These are phyloP conservation scores for Trametes maxima DNA, from an alignment of 768 basidiomycete genomes.

Conservation along the genomic window DNA sequence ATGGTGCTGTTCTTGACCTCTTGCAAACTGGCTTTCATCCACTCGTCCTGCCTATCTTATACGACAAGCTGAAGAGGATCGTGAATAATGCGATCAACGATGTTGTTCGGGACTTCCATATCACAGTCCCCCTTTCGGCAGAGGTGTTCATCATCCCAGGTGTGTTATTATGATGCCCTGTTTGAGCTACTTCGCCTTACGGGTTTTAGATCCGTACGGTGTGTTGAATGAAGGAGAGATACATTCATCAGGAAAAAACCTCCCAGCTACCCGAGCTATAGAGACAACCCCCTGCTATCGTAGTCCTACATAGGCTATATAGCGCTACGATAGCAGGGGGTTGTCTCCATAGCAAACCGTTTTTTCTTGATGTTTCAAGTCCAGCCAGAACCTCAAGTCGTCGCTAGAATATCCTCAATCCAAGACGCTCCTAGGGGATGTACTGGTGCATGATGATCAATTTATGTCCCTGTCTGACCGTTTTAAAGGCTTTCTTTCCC, in stretches of 20 bases:
- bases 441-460: slow-evolving; percentile 51
- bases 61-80: slow-evolving; percentile 51
- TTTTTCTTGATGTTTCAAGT: too few species aligned
- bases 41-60: slow-evolving; percentile 35
- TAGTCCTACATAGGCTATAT: too few species aligned
- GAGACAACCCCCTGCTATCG: too few species aligned
- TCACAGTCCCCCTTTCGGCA: slow-evolving; percentile 54
- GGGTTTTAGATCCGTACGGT: slow-evolving; percentile 60
- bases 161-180: slow-evolving; percentile 30
- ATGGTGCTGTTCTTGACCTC: slow-evolving; percentile 56
- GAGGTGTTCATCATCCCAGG: slow-evolving; percentile 73
- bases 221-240: slow-evolving; percentile 66
- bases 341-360: too few species aligned
- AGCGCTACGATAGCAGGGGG: too few species aligned
- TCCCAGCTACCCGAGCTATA: too few species aligned
- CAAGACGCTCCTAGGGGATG: slow-evolving; percentile 55
- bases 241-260: too few species aligned
- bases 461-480: too few species aligned
- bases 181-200: background rate
- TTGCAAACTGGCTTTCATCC: slow-evolving; percentile 72
- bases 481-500: background rate
- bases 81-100: slow-evolving; percentile 45
- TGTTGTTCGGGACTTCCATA: slow-evolving; percentile 57
- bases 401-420: slow-evolving; percentile 38
- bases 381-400: slow-evolving; percentile 38